Evolutionary conservation across 306 rosid genomes (phyloP).

Genomic region (Cucurbita maxima): DNA sequence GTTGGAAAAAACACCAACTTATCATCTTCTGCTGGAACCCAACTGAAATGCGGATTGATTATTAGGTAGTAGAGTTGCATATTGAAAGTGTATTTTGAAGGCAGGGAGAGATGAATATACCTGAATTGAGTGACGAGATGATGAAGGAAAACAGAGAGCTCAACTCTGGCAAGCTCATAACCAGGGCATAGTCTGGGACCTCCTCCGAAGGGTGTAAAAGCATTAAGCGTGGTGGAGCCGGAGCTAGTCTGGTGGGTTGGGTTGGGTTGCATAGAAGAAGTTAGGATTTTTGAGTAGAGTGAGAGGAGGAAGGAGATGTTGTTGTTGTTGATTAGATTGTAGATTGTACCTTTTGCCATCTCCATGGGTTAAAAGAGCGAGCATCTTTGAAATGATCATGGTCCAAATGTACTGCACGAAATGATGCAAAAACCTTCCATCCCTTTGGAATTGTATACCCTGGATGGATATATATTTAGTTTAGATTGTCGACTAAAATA

Average conservation of each 20-base stretch:
- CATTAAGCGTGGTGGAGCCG: conserved; percentile 31
- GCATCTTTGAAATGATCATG: conserved; percentile 77
- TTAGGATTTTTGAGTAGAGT: background rate
- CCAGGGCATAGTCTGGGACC: conserved; percentile 91
- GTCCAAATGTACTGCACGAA: conserved; percentile 80
- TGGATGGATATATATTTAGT: background rate
- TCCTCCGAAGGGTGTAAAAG: conserved; percentile 86
- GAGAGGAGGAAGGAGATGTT: background rate
- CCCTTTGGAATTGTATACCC: conserved; percentile 92
- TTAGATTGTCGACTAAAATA: too few species aligned
- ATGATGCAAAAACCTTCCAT: conserved; percentile 84
- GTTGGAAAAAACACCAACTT: conserved; percentile 91
- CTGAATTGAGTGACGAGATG: conserved; percentile 65
- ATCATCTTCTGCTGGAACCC: conserved; percentile 89
- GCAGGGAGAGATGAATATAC: conserved; percentile 11
- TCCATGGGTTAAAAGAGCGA: conserved; percentile 87
- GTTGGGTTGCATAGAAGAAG: background rate
- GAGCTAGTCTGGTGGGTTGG: conserved; percentile 30
- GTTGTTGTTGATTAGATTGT: background rate
- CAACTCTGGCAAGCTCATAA: conserved; percentile 81
- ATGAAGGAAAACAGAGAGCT: conserved; percentile 83
- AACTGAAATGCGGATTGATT: conserved; percentile 26
- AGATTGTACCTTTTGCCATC: conserved; percentile 65
- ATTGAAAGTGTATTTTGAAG: background rate
- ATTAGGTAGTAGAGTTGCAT: background rate